These are phyloP conservation scores for Tetrahymena thermophila DNA, from an alignment of 73 alveolate species.

Conservation along the genomic window DNA sequence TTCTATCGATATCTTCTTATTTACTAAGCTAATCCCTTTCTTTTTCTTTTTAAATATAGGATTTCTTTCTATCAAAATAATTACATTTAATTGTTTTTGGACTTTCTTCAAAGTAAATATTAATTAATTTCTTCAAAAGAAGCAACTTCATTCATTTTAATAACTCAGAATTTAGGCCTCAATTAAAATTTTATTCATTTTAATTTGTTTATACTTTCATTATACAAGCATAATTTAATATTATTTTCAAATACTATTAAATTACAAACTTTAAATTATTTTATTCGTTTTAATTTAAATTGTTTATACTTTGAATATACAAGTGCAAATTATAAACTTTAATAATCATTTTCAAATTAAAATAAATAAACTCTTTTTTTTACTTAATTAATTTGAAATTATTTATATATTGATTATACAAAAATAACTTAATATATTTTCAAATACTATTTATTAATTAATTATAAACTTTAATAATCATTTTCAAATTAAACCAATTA, in stretches of 20 bases:
- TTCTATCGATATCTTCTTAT: not conserved
- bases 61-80: not conserved
- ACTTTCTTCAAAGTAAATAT: not conserved
- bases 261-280: no score
- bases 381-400: no score
- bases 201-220: not conserved
- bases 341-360: no score
- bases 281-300: not conserved
- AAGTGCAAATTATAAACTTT: no score
- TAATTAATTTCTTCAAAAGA: not conserved
- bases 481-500: no score
- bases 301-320: not conserved
- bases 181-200: not conserved
- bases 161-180: slow-evolving; percentile 1
- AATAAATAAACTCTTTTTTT: no score
- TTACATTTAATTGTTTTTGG: not conserved
- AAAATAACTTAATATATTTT: no score
- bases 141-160: not conserved
- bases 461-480: no score
- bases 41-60: not conserved
- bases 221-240: not conserved
- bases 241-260: no score
- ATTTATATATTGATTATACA: no score
- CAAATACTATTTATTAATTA: no score
- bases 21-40: not conserved